Conservation (phyloP, 2,329 filamentous ascomycete species). For the Ascomycota sp. region DNA sequence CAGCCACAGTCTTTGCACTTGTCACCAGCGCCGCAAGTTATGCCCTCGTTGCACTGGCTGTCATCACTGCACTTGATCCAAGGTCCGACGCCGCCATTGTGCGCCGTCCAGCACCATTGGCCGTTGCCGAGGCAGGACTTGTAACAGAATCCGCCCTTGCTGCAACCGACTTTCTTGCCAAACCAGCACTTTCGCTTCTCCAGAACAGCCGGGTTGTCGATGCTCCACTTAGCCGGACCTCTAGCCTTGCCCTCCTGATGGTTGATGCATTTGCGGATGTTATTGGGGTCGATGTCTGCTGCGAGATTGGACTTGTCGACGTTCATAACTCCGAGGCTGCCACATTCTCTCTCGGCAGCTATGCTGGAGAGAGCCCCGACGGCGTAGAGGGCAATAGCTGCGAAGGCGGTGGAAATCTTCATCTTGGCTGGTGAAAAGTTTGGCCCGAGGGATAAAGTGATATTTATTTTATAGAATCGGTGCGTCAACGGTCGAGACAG, state of each 20-base stretch:
- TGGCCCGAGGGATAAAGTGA: no score
- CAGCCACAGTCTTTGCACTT: slow-evolving; percentile 1
- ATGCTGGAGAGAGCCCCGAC: neutral
- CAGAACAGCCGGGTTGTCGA: no score
- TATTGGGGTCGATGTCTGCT: neutral
- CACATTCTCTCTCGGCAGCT: neutral
- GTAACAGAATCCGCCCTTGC: slow-evolving; percentile 1
- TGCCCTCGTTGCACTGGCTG: slow-evolving; percentile 1
- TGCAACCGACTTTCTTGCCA: slow-evolving; percentile 1
- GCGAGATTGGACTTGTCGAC: neutral
- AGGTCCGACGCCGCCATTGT: slow-evolving; percentile 1
- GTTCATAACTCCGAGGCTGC: slow-evolving; percentile 1
- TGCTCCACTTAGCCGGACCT: no score
- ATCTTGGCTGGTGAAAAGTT: neutral
- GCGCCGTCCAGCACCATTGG: slow-evolving; percentile 2
- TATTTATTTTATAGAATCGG: no score
- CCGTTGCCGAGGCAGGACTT: slow-evolving; percentile 1
- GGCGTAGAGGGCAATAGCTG: neutral
- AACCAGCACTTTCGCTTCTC: slow-evolving; percentile 1
- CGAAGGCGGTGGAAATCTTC: neutral
- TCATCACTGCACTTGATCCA: slow-evolving; percentile 1
- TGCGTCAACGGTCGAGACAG: no score
- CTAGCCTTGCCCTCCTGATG: neutral
- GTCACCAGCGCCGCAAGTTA: slow-evolving; percentile 1
- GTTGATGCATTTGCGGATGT: slow-evolving; percentile 1